phyloP scores from a whole-genome alignment of 106 monocot species.

The Dendrobium chrysotoxum region DNA sequence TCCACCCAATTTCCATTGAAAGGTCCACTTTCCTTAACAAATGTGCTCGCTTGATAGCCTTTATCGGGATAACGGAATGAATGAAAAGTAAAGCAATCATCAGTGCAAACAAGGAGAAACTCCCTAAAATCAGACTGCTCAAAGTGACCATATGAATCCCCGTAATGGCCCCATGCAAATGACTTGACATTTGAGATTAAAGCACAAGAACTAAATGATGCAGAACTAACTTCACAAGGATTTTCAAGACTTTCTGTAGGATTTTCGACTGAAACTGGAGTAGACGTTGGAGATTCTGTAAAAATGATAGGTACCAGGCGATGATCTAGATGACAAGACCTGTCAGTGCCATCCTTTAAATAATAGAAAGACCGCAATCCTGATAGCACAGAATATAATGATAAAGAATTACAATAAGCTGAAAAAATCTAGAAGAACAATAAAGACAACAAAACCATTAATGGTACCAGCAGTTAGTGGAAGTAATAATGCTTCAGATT shows the following conservation, averaged over 20 bases:
- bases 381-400: slow-evolving; percentile 3
- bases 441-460: not conserved
- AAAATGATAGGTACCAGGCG: not conserved
- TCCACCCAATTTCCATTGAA: slow-evolving; percentile 63
- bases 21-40: slow-evolving; percentile 16
- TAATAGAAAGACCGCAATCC: slow-evolving; percentile 8
- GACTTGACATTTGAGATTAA: slow-evolving; percentile 65
- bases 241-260: slow-evolving; percentile 5
- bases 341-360: slow-evolving; percentile 11
- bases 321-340: slow-evolving; percentile 8
- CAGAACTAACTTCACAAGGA: slow-evolving; percentile 10
- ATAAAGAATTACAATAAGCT: not conserved
- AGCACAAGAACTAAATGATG: slow-evolving; percentile 21
- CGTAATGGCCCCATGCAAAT: slow-evolving; percentile 66
- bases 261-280: slow-evolving; percentile 10
- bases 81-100: slow-evolving; percentile 55
- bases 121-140: slow-evolving; percentile 50
- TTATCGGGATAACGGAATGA: slow-evolving; percentile 32
- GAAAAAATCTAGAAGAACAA: not conserved
- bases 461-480: slow-evolving; percentile 40
- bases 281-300: slow-evolving; percentile 12
- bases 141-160: slow-evolving; percentile 39
- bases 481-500: slow-evolving; percentile 55
- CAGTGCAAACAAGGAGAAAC: slow-evolving; percentile 54
- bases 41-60: slow-evolving; percentile 9